These are phyloP conservation scores for Epichloe scottii DNA, from an alignment of 2,329 filamentous ascomycete genomes.

Conservation along the genomic window DNA sequence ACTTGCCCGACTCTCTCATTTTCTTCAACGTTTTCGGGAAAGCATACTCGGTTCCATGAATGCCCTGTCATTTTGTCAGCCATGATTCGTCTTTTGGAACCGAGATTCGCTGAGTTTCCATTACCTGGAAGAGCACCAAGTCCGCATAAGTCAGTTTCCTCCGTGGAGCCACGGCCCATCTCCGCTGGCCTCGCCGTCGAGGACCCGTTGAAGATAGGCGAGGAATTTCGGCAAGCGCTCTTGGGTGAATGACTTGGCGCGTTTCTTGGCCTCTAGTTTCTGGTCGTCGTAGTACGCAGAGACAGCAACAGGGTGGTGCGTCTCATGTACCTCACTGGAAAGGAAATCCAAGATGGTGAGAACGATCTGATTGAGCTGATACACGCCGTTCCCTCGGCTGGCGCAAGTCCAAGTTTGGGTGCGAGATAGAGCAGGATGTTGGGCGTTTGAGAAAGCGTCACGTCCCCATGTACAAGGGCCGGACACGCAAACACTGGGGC, in stretches of 20 bases:
- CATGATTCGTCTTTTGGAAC: not conserved
- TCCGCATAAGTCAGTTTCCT: conserved; percentile 57
- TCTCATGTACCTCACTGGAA: conserved; percentile 60
- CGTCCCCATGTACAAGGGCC: conserved; percentile 46
- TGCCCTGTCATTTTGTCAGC: conserved; percentile 20
- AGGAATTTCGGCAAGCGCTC: conserved; percentile 61
- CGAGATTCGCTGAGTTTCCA: not conserved
- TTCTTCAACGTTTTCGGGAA: conserved; percentile 55
- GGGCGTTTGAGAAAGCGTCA: conserved; percentile 56
- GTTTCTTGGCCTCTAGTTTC: conserved; percentile 50
- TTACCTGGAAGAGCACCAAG: conserved; percentile 58
- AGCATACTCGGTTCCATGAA: conserved; percentile 50
- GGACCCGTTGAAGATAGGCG: conserved; percentile 54
- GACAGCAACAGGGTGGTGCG: conserved; percentile 56
- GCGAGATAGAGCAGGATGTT: conserved; percentile 64
- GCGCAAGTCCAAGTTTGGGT: conserved; percentile 42
- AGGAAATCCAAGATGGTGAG: conserved; percentile 61
- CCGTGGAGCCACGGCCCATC: conserved; percentile 56
- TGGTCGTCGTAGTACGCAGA: conserved; percentile 62
- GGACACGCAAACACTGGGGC: conserved; percentile 57
- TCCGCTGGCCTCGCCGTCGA: conserved; percentile 41
- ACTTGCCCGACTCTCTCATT: conserved; percentile 43
- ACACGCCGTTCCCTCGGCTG: conserved; percentile 31
- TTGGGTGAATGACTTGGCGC: conserved; percentile 43
- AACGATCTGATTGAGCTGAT: conserved; percentile 48